phyloP scores from a whole-genome alignment of 345 rosid genomes.

The Geranium brycei region DNA sequence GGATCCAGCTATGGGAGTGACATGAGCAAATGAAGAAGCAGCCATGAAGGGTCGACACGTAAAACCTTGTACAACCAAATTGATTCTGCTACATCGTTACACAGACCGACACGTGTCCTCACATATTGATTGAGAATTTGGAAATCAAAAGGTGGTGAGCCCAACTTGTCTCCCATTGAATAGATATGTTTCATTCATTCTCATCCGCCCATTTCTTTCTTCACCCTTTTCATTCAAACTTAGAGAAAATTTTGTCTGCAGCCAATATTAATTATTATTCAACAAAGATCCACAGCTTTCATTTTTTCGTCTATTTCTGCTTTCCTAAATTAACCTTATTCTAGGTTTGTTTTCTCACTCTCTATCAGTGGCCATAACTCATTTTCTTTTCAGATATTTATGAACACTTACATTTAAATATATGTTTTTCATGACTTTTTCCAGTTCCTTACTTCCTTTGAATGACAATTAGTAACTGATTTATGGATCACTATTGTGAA shows the following conservation, averaged over 20 bases:
- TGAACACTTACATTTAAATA: too few relatives aligned
- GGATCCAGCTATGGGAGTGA: too few relatives aligned
- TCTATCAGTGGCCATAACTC: not conserved
- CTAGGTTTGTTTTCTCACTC: not conserved
- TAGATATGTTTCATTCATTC: not conserved
- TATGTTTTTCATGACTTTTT: too few relatives aligned
- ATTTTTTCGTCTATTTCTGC: not conserved
- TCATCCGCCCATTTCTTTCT: not conserved
- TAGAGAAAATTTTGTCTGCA: too few relatives aligned
- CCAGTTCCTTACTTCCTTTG: too few relatives aligned
- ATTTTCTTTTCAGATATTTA: too few relatives aligned
- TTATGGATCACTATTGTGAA: too few relatives aligned
- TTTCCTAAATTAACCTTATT: not conserved
- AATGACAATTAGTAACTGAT: too few relatives aligned
- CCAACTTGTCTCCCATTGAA: slow-evolving; percentile 3
- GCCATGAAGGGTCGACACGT: slow-evolving; percentile 8
- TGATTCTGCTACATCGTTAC: slow-evolving; percentile 1
- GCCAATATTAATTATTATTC: too few relatives aligned
- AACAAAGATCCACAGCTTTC: not conserved
- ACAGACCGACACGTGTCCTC: slow-evolving; percentile 9
- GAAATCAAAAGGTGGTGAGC: slow-evolving; percentile 1
- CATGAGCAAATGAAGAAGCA: not conserved
- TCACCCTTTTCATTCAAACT: not conserved
- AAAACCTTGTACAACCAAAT: not conserved
- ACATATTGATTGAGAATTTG: slow-evolving; percentile 1